Evolutionary conservation across 2,329 filamentous ascomycete species (phyloP), one percentile per base, ranked within the genome.

Genomic region (Beauveria pseudobassiana): DNA sequence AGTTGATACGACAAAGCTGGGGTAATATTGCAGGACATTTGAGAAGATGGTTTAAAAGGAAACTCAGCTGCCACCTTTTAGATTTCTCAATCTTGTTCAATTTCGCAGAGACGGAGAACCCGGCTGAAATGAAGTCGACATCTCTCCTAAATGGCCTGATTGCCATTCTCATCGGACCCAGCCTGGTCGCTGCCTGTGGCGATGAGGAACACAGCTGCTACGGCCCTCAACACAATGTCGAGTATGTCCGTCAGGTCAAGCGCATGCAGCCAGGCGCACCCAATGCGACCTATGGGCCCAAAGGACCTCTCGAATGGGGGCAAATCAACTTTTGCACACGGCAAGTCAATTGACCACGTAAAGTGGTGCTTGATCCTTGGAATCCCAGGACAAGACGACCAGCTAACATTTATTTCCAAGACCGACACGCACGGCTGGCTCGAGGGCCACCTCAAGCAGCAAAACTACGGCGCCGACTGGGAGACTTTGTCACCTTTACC

Each of bases 401-500:
- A 5, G 34, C 34, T 38, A 38, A 38, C 34, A 38, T 5, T 34
- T 34, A 9, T 34, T 34, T 34, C 30, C 14, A 43, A 45, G 75
- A 85, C 82, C 3, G 83, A 87, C 64, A 85, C 82, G 0, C 83
- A 86, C 68, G 82, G 82, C 22, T 85, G 84, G 84, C 75, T 86
- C 20, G 80, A 83, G 66, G 82, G 82, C 3, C 82, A 86, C 67
- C 69, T 87, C 64, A 85, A 86, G 66, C 82, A 87, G 71, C 75
- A 78, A 66, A 86, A 85, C 67, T 87, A 86, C 64, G 83, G 84
- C 46, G 85, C 84, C 2, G 85, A 88, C 68, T 87, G 84, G 83
- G 85, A 26, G 85, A 88, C 69, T 87, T 82, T 70, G 82, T 84
- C 48, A 81, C 81, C 60, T 87, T 87, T 67, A 77, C 80, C 14